Base-by-base conservation (phyloP, 164 flowering plant genomes). In the Chimonanthus salicifolius region DNA sequence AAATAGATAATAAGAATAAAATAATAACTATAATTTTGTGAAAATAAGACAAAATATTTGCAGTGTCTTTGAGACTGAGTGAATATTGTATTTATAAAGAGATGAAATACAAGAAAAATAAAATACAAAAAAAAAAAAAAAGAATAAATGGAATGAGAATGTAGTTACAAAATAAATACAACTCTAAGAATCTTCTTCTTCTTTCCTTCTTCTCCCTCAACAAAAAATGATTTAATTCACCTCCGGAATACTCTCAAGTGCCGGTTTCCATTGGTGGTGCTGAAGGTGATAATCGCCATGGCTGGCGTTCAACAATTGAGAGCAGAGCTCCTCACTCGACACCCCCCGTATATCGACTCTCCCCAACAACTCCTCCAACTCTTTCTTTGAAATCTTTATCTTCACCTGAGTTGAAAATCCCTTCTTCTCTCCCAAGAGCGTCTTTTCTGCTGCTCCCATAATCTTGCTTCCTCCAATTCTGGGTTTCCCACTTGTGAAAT, bases 341-440 rank as follows among this genome's bases (percentile, higher is more conserved):
- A 58, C n/a, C 65, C 54, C 64, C 9, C n/a, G 50, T 3, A 62
- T 7, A 45, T 16, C 73, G 4, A 21, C 65, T 44, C 20, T 47
- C 16, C 66, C 64, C 18, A 71, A n/a, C 73, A 71, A 47, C 18
- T 71, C 65, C 49, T 60, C 73, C 66, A 71, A 44, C 49, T 71
- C 66, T 51, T 18, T 71, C 73, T 47, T 71, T 1, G 50, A 60
- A 4, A 71, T 13, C 73, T 60, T 71, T 11, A 71, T 71, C 73
- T 71, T 71, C 64, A 71, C 73, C 3, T 71, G 50, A 46, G 73
- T 58, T 1, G 66, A 46, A 47, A 71, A 51, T 47, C 8, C 20
- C 47, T 20, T 45, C 16, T 51, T 58, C 47, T 70, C 49, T 5
- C 13, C 66, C 20, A 45, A 15, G 18, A 50, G 4, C 62, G 47